Base-by-base conservation (phyloP, 2,329 filamentous ascomycete genomes). In the Monilinia polystroma region DNA sequence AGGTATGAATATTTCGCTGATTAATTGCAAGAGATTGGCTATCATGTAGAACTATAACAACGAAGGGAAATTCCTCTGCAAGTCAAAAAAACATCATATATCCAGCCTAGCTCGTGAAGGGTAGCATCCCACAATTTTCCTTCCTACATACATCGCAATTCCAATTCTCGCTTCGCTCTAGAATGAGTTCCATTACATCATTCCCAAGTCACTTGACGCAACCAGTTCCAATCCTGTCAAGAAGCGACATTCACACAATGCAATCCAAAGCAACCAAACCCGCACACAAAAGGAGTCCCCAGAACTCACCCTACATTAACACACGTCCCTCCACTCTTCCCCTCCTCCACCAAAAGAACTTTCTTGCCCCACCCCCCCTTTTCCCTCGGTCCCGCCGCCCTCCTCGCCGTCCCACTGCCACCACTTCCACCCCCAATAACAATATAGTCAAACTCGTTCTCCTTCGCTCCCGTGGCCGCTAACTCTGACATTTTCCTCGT, bases 381-480 rank as follows among this genome's bases (percentile, higher is more conserved):
- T 20, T 54, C 55, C 26, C 3, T 60, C 7, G 55, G 55, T 3
- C 23, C 32, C 23, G 81, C 78, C 18, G 81, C 82, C 73, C 82
- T 77, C 67, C 81, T 78, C 56, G 79, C 81, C 64, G 81, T 80
- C 66, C 80, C 82, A 70, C 78, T 80, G 32, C 82, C 82, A 67
- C 82, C 82, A 70, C 78, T 81, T 52, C 82, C 82, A 70, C 82
- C 82, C 52, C 82, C 82, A 68, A 84, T 80, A 68, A 84, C 82
- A 64, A 84, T 83, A 70, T 81, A 84, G 72, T 84, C 82, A 74
- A 81, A 84, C 67, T 79, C 76, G 68, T 80, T 79, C 43, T 77
- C 74, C 52, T 45, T 26, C 14, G 20, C 29, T 6, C 16, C 41
- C 38, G 11, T 51, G 14, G 4, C 26, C 11, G 20, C 4, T 4